Conservation (phyloP, 305 asterid genomes). For the Rubia occidens region DNA sequence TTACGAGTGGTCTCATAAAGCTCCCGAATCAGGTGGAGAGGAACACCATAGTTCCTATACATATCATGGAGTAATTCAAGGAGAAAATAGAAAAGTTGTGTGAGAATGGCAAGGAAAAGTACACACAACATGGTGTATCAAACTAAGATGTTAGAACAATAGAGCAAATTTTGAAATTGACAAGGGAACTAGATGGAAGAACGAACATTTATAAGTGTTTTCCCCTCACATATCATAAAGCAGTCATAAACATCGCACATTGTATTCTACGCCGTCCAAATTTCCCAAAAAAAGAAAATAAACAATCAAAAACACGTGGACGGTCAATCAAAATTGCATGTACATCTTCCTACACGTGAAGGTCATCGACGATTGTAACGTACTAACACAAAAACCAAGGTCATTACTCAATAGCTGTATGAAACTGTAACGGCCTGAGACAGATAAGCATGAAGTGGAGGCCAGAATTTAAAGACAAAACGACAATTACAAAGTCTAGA, state of each 20-base stretch:
- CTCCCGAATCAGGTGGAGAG: conserved; percentile 91
- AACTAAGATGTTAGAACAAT: background rate
- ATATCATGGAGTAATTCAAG: conserved; percentile 8
- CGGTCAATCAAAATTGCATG: background rate
- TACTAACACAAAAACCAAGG: background rate
- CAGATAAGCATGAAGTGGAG: background rate
- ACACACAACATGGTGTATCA: background rate
- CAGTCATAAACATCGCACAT: background rate
- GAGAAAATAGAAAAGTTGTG: background rate
- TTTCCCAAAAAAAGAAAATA: background rate
- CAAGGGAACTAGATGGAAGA: background rate
- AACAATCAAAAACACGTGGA: conserved; percentile 2
- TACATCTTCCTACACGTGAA: background rate
- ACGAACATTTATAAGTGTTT: background rate
- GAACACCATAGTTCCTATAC: conserved; percentile 80
- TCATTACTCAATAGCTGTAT: background rate
- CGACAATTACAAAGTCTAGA: background rate
- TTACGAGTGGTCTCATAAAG: conserved; percentile 92
- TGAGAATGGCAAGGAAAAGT: background rate
- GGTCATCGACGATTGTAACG: background rate
- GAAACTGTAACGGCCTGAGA: background rate
- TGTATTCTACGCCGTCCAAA: background rate
- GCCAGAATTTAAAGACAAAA: background rate
- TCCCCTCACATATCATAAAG: background rate
- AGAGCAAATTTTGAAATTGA: background rate